Base-by-base conservation (phyloP, 2,329 filamentous ascomycete species). In the Stagonosporopsis rhizophila region DNA sequence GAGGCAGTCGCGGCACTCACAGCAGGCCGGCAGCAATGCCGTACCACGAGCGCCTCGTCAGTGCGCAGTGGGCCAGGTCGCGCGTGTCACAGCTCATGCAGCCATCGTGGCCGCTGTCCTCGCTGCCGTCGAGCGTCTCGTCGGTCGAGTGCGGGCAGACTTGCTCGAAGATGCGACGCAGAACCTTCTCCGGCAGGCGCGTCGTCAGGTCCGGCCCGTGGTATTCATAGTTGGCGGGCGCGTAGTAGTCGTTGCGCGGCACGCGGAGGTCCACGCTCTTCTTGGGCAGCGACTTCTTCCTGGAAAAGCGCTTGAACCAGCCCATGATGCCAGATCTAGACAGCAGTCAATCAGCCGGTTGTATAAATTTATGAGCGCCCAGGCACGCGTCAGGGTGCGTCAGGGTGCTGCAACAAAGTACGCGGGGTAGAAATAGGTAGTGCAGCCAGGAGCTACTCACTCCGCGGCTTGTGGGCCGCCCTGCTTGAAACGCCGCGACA, bases 11-110 rank as follows among this genome's bases (percentile, higher is more conserved):
- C 30, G 38, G 39, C 27, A 83, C 89, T 75, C 82, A 96, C 90
- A 88, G 79, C 49, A 86, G 67, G 27, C 78, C 74, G 60, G 83
- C 82, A 32, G 84, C 85, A n/a, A 81, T 77, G 23, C 76, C 70
- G 64, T 82, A 82, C 93, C 93, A 98, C 67, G 82, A 82, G 68
- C 86, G 86, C 74, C 86, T 91, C 46, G 91, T 90, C 72, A 86
- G 82, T 35, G 87, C 86, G 74, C 91, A 94, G 75, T 91, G 87
- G 48, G 92, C 87, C 52, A 97, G 84, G 76, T 97, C 92, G 65
- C 93, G 88, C 80, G 95, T 84, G 78, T 96, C 92, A 79, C 94
- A 98, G 65, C 96, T 87, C 90, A 95, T 94, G 79, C 94, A 98
- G 53, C 87, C 87, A 78, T 92, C 88, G 65, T 89, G 89, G 45